Percentiles rank a stretch among this genome's conserved stretches.
phyloP scores from a whole-genome alignment of 306 rosid species.

The Cicer bijugum region DNA sequence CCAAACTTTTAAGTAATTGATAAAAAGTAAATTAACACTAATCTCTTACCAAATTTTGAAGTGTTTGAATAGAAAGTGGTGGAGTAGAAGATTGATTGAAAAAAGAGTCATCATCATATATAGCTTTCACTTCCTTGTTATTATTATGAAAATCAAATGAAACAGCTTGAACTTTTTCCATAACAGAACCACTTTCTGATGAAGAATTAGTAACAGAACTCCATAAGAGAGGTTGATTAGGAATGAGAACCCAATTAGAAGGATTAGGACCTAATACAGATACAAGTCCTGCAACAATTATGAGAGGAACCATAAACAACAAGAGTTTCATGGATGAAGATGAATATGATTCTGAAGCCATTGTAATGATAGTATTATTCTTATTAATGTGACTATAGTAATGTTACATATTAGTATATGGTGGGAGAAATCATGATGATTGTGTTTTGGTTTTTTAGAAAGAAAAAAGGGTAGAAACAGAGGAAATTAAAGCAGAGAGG shows the following conservation, averaged over 20 bases:
- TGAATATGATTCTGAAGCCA: background rate
- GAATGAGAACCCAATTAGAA: slow-evolving; percentile 45
- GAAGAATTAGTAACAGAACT: slow-evolving; percentile 41
- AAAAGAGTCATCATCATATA: slow-evolving; percentile 56
- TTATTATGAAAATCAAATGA: slow-evolving; percentile 35
- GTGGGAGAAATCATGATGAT: slow-evolving; percentile 36
- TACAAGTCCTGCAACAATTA: slow-evolving; percentile 60
- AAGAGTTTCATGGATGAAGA: slow-evolving; percentile 53
- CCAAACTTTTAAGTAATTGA: background rate
- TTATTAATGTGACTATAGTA: background rate
- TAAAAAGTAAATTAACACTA: background rate
- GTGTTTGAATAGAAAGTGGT: slow-evolving; percentile 39
- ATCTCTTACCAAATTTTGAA: slow-evolving; percentile 52
- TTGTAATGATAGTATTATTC: background rate
- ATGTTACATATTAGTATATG: background rate
- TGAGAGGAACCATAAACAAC: slow-evolving; percentile 58
- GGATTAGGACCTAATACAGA: slow-evolving; percentile 59
- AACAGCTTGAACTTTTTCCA: background rate
- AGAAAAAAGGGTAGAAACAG: background rate
- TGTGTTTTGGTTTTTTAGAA: background rate
- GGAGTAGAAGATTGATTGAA: slow-evolving; percentile 64
- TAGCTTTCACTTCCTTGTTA: slow-evolving; percentile 48
- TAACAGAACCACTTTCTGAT: background rate
- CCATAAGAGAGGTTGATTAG: slow-evolving; percentile 33
- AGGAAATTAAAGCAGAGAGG: slow-evolving; percentile 34